phyloP scores from a whole-genome alignment of 2,329 filamentous ascomycete genomes.

The Fusarium sp. region DNA sequence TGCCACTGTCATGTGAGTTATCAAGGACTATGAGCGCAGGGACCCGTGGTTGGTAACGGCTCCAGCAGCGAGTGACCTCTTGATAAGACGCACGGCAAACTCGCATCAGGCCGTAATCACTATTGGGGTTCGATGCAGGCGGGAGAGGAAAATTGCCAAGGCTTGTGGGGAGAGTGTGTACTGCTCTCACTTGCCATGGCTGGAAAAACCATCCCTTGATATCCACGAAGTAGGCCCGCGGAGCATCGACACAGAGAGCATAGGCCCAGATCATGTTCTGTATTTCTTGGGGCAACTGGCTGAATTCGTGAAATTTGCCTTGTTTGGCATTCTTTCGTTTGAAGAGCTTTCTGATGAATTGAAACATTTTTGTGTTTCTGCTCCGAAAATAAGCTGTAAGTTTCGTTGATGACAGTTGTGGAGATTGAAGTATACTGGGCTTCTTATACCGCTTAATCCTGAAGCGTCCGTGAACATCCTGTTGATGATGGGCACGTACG shows the following conservation, averaged over 20 bases:
- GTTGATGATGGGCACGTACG: neutral
- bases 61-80: neutral
- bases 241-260: neutral
- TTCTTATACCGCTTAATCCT: neutral
- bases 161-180: neutral
- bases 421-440: neutral
- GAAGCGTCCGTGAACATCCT: neutral
- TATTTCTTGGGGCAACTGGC: neutral
- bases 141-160: neutral
- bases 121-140: neutral
- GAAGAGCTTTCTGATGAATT: neutral
- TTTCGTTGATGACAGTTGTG: no score
- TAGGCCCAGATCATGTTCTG: neutral
- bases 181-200: no score
- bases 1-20: neutral
- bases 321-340: neutral
- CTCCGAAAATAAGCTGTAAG: no score
- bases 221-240: neutral
- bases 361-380: neutral
- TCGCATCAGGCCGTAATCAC: neutral
- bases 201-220: neutral
- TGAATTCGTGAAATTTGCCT: neutral
- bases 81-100: neutral
- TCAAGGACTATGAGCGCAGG: neutral
- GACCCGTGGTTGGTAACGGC: neutral